Evolutionary conservation across 768 basidiomycete species (phyloP).

Genomic region (Leccinum boreale): DNA sequence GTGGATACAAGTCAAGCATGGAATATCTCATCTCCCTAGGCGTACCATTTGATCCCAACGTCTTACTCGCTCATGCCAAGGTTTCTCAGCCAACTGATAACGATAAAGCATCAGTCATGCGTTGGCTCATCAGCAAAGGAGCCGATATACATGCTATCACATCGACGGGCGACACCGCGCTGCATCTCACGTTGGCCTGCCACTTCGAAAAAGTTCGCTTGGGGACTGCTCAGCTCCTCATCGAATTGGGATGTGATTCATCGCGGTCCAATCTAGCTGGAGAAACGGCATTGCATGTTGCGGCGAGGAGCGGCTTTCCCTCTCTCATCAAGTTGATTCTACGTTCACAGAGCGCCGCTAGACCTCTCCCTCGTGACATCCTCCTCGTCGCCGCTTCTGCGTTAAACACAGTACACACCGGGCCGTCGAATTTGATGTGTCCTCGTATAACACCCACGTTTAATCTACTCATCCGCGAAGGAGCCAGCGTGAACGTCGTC

Average conservation of each 20-base stretch:
- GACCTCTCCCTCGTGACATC: neutral
- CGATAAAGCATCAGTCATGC: neutral
- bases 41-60: neutral
- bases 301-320: neutral
- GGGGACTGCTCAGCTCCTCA: neutral
- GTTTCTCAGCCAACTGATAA: neutral
- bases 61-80: neutral
- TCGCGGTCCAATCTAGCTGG: neutral
- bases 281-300: constrained; percentile 2
- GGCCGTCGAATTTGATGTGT: neutral
- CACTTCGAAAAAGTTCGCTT: neutral
- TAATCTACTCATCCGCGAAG: neutral
- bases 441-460: neutral
- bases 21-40: constrained; percentile 1
- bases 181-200: constrained; percentile 1
- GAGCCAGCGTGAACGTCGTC: neutral
- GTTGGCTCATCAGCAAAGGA: neutral
- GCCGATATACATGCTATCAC: neutral
- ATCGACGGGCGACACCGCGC: neutral
- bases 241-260: neutral
- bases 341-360: neutral
- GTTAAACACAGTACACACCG: neutral
- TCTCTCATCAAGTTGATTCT: neutral
- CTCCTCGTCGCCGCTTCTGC: neutral
- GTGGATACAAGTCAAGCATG: neutral